Conservation (phyloP, 768 basidiomycete genomes). For the Grammothele lineata region DNA sequence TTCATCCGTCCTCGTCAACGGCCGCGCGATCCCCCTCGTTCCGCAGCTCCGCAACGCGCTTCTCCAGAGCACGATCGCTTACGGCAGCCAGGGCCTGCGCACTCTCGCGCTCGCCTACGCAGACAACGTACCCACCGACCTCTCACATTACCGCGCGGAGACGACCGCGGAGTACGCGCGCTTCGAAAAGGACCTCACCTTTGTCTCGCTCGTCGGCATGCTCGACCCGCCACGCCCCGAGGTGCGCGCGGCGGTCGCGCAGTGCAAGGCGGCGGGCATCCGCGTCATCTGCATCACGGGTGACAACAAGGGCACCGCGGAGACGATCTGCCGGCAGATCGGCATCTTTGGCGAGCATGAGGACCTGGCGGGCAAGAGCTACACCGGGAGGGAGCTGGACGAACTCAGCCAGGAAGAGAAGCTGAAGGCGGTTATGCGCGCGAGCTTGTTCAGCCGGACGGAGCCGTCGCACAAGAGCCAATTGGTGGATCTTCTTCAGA, state of each 20-base stretch:
- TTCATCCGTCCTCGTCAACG: conserved; percentile 64
- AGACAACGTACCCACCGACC: conserved; percentile 71
- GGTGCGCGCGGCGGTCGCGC: conserved; percentile 79
- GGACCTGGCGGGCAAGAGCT: conserved; percentile 91
- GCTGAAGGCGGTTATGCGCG: conserved; percentile 79
- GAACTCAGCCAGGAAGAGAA: conserved; percentile 77
- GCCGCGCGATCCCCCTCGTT: conserved; percentile 62
- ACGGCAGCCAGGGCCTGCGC: conserved; percentile 79
- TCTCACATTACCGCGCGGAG: conserved; percentile 77
- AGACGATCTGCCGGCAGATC: conserved; percentile 95
- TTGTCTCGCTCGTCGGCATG: conserved; percentile 97
- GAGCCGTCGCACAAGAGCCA: conserved; percentile 95
- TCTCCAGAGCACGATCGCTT: conserved; percentile 60
- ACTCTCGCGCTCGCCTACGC: conserved; percentile 90
- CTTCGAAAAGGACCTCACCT: conserved; percentile 90
- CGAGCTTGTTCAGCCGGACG: conserved; percentile 88
- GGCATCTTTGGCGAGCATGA: conserved; percentile 88
- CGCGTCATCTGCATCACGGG: conserved; percentile 97
- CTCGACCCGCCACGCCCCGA: conserved; percentile 96
- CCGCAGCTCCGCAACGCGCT: conserved; percentile 54
- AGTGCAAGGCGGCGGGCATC: conserved; percentile 90
- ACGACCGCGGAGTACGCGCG: conserved; percentile 77
- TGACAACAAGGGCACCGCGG: conserved; percentile 96
- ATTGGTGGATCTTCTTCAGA: conserved; percentile 90
- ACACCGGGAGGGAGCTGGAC: conserved; percentile 91